Percentiles rank a stretch among this genome's conserved stretches.
phyloP scores from a whole-genome alignment of 352 stramenopile genomes.

The Peronospora tabacina region DNA sequence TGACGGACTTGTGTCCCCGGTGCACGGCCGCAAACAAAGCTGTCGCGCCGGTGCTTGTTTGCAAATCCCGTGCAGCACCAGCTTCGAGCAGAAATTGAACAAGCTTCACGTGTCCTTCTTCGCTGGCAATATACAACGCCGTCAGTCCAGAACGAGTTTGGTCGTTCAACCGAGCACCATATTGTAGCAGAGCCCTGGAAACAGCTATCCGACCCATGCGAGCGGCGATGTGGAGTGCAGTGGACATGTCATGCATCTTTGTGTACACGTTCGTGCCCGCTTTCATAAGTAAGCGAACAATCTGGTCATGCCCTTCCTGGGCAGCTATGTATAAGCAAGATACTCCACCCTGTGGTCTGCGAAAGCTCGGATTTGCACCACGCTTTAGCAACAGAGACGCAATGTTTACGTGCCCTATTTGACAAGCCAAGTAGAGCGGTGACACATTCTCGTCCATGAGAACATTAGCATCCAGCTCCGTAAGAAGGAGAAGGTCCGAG shows the following conservation, averaged over 20 bases:
- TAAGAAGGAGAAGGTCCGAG: constrained; percentile 47
- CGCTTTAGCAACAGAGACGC: constrained; percentile 48
- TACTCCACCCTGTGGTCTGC: constrained; percentile 49
- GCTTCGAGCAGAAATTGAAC: constrained; percentile 49
- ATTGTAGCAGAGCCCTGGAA: constrained; percentile 39
- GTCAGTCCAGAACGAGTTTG: constrained; percentile 75
- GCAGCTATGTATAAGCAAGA: constrained; percentile 75
- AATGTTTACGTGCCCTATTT: constrained; percentile 72
- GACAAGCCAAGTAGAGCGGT: constrained; percentile 73
- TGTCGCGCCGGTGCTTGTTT: constrained; percentile 51
- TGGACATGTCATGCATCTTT: constrained; percentile 72
- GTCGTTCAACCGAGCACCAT: constrained; percentile 49
- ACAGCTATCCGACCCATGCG: constrained; percentile 68
- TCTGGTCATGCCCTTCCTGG: constrained; percentile 60
- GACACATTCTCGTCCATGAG: constrained; percentile 76
- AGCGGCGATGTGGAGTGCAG: constrained; percentile 68
- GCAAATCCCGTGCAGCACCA: constrained; percentile 35
- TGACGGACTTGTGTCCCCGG: constrained; percentile 48
- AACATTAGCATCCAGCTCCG: constrained; percentile 53
- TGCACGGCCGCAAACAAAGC: constrained; percentile 74
- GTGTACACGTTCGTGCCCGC: constrained; percentile 46
- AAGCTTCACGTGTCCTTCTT: constrained; percentile 67
- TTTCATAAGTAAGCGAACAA: constrained; percentile 50
- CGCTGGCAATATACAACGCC: constrained; percentile 74
- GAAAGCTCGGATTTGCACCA: constrained; percentile 59